Evolutionary conservation across 2,329 filamentous ascomycete genomes (phyloP).

Genomic region (Onygenales sp.): DNA sequence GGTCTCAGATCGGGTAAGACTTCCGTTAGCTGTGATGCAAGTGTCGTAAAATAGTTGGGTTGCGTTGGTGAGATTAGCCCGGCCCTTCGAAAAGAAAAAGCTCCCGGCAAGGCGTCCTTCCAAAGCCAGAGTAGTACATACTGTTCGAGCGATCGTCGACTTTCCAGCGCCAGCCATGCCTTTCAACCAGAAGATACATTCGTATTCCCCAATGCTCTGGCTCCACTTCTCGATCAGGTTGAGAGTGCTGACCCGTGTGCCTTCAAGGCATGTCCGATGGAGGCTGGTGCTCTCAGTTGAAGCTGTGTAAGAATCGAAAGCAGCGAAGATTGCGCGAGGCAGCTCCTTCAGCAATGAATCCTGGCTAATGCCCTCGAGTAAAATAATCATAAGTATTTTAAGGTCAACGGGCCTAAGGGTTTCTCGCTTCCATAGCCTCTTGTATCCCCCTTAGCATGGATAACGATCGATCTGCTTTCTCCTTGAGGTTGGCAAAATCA

Average conservation of each 20-base stretch:
- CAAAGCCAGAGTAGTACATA: slow-evolving; percentile 6
- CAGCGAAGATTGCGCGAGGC: neutral
- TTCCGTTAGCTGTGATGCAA: slow-evolving; percentile 1
- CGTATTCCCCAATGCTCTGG: neutral
- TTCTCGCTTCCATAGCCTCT: neutral
- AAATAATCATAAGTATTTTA: neutral
- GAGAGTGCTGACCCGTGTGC: slow-evolving; percentile 14
- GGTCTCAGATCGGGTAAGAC: slow-evolving; percentile 17
- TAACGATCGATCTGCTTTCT: neutral
- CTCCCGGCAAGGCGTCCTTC: slow-evolving; percentile 10
- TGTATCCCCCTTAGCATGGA: neutral
- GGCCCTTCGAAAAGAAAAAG: slow-evolving; percentile 18
- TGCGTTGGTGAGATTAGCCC: slow-evolving; percentile 4
- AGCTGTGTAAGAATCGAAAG: neutral
- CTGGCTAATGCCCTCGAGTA: neutral
- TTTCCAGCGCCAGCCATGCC: slow-evolving; percentile 23
- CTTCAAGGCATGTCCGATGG: slow-evolving; percentile 8
- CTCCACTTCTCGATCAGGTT: slow-evolving; percentile 12
- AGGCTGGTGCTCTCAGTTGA: neutral
- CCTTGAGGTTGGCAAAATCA: neutral
- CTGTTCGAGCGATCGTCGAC: slow-evolving; percentile 17
- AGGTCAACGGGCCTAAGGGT: neutral
- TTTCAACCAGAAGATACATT: slow-evolving; percentile 18
- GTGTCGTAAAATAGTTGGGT: slow-evolving; percentile 1
- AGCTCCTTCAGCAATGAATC: neutral